Conservation (phyloP, 1,284 basidiomycete genomes). For the Vanrija sp. region DNA sequence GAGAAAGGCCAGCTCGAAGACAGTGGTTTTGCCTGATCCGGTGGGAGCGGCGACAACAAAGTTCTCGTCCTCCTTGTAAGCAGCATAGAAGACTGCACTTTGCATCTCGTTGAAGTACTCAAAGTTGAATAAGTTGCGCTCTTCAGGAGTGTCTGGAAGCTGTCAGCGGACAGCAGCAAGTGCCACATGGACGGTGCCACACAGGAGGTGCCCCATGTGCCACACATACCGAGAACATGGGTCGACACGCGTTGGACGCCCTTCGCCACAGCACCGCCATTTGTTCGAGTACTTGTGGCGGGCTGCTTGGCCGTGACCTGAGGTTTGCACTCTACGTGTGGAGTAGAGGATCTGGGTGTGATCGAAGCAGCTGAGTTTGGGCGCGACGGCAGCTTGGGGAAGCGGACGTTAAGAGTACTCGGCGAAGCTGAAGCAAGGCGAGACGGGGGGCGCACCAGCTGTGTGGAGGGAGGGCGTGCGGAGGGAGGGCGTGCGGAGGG, state of each 20-base stretch:
- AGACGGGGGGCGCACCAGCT: not conserved
- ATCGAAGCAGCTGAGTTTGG: not conserved
- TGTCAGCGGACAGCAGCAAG: not conserved
- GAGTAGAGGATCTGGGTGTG: too few relatives aligned
- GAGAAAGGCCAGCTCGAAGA: conserved; percentile 89
- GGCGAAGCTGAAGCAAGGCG: not conserved
- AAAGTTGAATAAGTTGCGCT: conserved; percentile 13
- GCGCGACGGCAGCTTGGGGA: conserved; percentile 4
- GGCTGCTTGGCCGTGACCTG: too few relatives aligned
- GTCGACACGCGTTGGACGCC: not conserved
- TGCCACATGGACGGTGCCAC: not conserved
- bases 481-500: not conserved
- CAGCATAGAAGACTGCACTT: conserved; percentile 21
- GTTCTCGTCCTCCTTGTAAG: conserved; percentile 67
- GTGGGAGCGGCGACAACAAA: conserved; percentile 83
- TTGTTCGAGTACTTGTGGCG: too few relatives aligned
- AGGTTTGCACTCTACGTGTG: too few relatives aligned
- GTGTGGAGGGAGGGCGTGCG: not conserved
- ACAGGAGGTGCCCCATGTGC: too few relatives aligned
- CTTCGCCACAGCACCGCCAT: too few relatives aligned
- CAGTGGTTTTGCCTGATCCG: conserved; percentile 85
- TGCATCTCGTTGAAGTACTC: conserved; percentile 22
- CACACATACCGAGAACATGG: conserved; percentile 4
- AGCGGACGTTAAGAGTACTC: not conserved
- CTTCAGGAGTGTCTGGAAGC: not conserved